Evolutionary conservation across 2,329 filamentous ascomycete species (phyloP).

Genomic region (Colletotrichum tofieldiae): DNA sequence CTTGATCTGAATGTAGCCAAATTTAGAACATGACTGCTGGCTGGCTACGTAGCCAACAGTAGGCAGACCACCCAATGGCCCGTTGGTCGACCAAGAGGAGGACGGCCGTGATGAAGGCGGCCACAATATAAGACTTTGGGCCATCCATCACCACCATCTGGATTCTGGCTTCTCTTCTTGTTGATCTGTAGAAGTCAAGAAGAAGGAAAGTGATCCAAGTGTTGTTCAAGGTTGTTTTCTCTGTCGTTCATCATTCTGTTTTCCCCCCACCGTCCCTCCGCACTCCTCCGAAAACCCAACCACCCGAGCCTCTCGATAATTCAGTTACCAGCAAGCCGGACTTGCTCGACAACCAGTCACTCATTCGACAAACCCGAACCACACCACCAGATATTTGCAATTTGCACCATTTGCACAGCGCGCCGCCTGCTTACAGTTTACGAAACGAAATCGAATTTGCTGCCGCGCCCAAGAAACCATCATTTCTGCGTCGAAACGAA

Average conservation of each 20-base stretch:
- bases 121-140: conserved; percentile 73
- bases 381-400: conserved; percentile 27
- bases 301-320: conserved; percentile 45
- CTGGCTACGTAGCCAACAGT: conserved; percentile 39
- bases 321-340: conserved; percentile 70
- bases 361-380: conserved; percentile 52
- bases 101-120: conserved; percentile 59
- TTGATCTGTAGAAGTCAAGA: conserved; percentile 59
- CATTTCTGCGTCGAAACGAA: conserved; percentile 1
- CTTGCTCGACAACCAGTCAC: conserved; percentile 70
- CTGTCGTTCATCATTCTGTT: conserved; percentile 56
- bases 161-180: conserved; percentile 60
- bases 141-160: conserved; percentile 56
- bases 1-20: conserved; percentile 39
- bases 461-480: neutral
- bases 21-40: conserved; percentile 43
- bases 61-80: conserved; percentile 37
- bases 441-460: conserved; percentile 18
- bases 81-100: conserved; percentile 31
- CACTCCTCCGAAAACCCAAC: conserved; percentile 49
- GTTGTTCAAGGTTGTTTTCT: conserved; percentile 62
- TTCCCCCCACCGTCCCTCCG: conserved; percentile 52
- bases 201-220: conserved; percentile 64
- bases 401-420: conserved; percentile 10
- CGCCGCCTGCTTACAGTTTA: conserved; percentile 19